phyloP scores from a whole-genome alignment of 164 flowering plant genomes.

The Nelumbo lutea region DNA sequence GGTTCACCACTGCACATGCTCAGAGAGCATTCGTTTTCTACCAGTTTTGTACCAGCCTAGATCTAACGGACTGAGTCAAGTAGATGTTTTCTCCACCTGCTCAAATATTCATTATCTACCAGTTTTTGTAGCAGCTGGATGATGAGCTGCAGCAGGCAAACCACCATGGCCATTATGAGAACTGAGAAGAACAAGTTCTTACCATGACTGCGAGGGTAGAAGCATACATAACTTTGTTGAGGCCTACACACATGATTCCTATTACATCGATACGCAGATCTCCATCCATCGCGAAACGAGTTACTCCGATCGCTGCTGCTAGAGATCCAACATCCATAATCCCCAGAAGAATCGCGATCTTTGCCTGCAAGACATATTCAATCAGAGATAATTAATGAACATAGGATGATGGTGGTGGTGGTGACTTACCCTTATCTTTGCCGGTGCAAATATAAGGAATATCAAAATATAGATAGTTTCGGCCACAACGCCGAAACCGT shows the following conservation, averaged over 20 bases:
- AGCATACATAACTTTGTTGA: conserved; percentile 46
- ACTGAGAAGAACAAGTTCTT: conserved; percentile 1
- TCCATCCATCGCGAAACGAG: conserved; percentile 27
- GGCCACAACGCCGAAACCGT: conserved; percentile 43
- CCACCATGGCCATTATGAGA: no score
- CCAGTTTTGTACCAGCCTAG: no score
- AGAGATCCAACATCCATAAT: conserved; percentile 29
- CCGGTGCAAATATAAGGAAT: conserved; percentile 45
- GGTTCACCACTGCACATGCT: no score
- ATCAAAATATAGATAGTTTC: conserved; percentile 34
- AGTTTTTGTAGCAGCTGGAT: no score
- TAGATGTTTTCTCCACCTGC: no score
- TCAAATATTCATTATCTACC: no score
- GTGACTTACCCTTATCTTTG: conserved; percentile 29
- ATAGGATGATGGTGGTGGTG: background rate
- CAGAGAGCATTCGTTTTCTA: no score
- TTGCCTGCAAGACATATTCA: conserved; percentile 20
- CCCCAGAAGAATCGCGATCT: conserved; percentile 23
- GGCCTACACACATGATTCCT: conserved; percentile 32
- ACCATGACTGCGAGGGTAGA: conserved; percentile 55
- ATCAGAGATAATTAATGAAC: background rate
- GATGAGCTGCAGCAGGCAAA: no score
- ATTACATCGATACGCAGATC: conserved; percentile 22
- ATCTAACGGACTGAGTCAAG: no score
- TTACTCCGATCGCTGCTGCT: conserved; percentile 20